Conservation (phyloP, 495 filamentous ascomycete species). For the Tuber umbilicatum region DNA sequence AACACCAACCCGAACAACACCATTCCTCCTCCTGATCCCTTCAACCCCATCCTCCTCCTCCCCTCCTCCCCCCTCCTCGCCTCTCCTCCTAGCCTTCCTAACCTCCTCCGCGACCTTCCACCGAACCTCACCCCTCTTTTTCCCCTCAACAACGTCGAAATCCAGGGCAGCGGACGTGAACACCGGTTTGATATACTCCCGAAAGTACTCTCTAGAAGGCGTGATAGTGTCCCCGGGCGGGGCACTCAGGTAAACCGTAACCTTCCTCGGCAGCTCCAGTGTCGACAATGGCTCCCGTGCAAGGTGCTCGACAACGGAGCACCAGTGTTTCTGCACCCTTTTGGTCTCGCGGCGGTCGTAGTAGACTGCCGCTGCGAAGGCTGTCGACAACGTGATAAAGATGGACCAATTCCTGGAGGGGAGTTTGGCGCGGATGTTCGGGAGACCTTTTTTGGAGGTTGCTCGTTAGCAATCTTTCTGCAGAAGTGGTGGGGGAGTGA, state of each 20-base stretch:
- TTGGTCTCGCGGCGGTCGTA: constrained; percentile 90
- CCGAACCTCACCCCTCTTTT: constrained; percentile 79
- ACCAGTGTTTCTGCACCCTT: constrained; percentile 76
- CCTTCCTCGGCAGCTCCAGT: constrained; percentile 65
- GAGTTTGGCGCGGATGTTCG: constrained; percentile 70
- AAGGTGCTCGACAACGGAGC: constrained; percentile 76
- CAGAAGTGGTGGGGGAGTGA: background rate
- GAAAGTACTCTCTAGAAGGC: constrained; percentile 81
- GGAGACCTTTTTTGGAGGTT: constrained; percentile 55
- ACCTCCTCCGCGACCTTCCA: constrained; percentile 75
- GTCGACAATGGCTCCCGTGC: constrained; percentile 66
- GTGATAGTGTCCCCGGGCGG: constrained; percentile 66
- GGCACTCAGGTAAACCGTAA: constrained; percentile 77
- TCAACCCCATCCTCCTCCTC: constrained; percentile 54
- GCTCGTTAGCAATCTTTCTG: constrained; percentile 11
- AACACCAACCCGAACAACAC: constrained; percentile 58
- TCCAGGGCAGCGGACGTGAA: constrained; percentile 84
- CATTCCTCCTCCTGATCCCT: constrained; percentile 53
- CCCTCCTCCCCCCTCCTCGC: constrained; percentile 37
- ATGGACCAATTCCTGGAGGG: constrained; percentile 98
- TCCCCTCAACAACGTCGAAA: constrained; percentile 88
- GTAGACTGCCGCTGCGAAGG: constrained; percentile 67
- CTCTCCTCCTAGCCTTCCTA: constrained; percentile 55
- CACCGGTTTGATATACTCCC: constrained; percentile 90
- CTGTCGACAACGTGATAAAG: constrained; percentile 71